Evolutionary conservation across 768 basidiomycete species (phyloP).

Genomic region (Mycena vitilis): DNA sequence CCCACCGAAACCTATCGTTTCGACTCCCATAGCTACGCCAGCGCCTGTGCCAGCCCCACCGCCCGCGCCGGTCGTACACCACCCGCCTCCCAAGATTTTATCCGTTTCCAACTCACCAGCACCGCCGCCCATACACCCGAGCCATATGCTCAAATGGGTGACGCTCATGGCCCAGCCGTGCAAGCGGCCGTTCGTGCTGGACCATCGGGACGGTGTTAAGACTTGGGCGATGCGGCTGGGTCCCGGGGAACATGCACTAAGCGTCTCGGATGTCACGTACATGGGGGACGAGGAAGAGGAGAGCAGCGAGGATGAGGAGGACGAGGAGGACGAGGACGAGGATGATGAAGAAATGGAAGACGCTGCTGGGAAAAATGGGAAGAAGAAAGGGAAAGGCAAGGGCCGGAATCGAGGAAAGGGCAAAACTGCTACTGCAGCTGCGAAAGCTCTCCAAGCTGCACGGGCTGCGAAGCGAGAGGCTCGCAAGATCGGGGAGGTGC

Average conservation of each 20-base stretch:
- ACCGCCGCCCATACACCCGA: conserved; percentile 49
- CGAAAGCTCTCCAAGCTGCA: conserved; percentile 39
- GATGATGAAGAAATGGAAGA: conserved; percentile 58
- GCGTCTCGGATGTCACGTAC: conserved; percentile 66
- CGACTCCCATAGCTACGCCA: conserved; percentile 42
- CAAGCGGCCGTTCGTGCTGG: conserved; percentile 68
- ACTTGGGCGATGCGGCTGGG: conserved; percentile 77
- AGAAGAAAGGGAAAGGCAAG: conserved; percentile 53
- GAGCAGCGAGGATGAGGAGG: conserved; percentile 67
- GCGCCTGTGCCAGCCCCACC: conserved; percentile 29
- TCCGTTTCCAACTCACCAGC: conserved; percentile 54
- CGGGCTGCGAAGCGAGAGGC: conserved; percentile 54
- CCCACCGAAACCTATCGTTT: conserved; percentile 47
- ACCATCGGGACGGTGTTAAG: conserved; percentile 77
- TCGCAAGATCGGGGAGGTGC: conserved; percentile 65
- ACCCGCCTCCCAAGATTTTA: conserved; percentile 37
- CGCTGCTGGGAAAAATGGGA: conserved; percentile 55
- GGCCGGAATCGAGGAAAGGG: conserved; percentile 52
- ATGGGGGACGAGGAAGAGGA: conserved; percentile 69
- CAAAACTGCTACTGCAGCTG: conserved; percentile 41
- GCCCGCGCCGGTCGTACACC: conserved; percentile 39
- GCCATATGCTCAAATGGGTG: conserved; percentile 64
- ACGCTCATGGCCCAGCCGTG: conserved; percentile 68
- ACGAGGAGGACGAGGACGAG: conserved; percentile 51
- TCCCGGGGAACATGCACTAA: conserved; percentile 65